These are phyloP conservation scores for Pichia deserticola DNA, from an alignment of 805 yeast genomes.

Conservation along the genomic window DNA sequence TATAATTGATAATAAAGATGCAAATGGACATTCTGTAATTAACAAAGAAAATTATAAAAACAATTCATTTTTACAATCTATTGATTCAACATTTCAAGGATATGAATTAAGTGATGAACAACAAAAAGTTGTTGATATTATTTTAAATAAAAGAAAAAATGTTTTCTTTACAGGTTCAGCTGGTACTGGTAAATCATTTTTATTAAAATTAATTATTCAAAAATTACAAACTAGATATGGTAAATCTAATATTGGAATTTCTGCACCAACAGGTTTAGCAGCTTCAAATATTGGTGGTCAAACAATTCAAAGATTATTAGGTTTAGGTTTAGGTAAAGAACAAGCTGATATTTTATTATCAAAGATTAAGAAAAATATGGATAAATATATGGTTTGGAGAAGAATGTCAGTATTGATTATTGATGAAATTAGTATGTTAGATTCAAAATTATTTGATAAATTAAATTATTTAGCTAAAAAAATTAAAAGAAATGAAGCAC, in stretches of 20 bases:
- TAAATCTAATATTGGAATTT: slow-evolving; percentile 53
- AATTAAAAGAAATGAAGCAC: slow-evolving; percentile 38
- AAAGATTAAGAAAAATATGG: slow-evolving; percentile 46
- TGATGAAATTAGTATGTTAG: slow-evolving; percentile 79
- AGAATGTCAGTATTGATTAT: slow-evolving; percentile 52
- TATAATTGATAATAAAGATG: slow-evolving; percentile 1
- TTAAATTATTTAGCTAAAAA: slow-evolving; percentile 51
- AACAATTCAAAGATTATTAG: slow-evolving; percentile 70
- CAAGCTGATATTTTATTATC: slow-evolving; percentile 37
- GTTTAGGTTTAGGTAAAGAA: slow-evolving; percentile 67
- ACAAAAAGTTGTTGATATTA: slow-evolving; percentile 39
- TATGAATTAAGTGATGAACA: slow-evolving; percentile 32
- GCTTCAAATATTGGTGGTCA: slow-evolving; percentile 78
- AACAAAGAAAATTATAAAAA: neutral
- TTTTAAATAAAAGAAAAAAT: slow-evolving; percentile 42
- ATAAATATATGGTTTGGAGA: slow-evolving; percentile 48
- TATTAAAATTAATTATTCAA: slow-evolving; percentile 59
- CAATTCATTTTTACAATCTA: neutral
- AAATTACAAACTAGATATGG: slow-evolving; percentile 40
- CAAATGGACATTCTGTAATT: neutral
- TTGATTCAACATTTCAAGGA: slow-evolving; percentile 1
- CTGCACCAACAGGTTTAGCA: slow-evolving; percentile 82
- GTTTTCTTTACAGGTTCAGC: slow-evolving; percentile 80
- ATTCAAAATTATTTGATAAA: slow-evolving; percentile 59
- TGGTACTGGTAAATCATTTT: slow-evolving; percentile 94